Base-by-base conservation (phyloP, 352 stramenopile genomes). In the Pythium oligandrum region DNA sequence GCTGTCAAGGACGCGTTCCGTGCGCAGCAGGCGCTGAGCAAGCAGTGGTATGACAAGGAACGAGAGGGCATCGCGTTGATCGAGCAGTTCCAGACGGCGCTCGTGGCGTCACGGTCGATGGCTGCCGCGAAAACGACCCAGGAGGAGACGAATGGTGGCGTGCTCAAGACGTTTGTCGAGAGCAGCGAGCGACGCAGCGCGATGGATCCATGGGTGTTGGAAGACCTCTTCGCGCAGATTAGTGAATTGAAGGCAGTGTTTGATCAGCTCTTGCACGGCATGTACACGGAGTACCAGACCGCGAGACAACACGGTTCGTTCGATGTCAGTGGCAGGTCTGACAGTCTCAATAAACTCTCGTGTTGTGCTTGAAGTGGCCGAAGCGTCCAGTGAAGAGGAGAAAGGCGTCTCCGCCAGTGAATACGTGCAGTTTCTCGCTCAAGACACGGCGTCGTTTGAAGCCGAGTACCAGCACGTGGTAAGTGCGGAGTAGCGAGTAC, bases 401-500 rank as follows among this genome's bases (percentile, higher is more conserved):
- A 26, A 26, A 26, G 17, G 17, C 17, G 17, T 88, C 45, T 62
- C 68, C 9, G 52, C 69, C 2, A 61, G 78, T 6, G 78, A 93
- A 51, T 93, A 93, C 50, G 53, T 79, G 37, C 76, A 89, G 66
- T 89, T 88, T 57, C 75, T 90, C 31, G 68, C 52, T 37, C 64
- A 84, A 36, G 76, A 93, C 42, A 48, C 89, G 6, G 75, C 76
- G 4, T 72, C 74, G 34, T 88, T 88, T 48, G 83, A 93, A 68
- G 72, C 79, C n/a, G 79, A 90, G 63, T 90, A 72, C 57, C 83
- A 93, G 51, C 80, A 93, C 45, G 72, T 90, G 31, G 82, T 93
- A 68, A 60, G 81, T 68, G 17, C 7, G 17, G 17, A 26, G 17
- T 26, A 26, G 17, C 17, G 17, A 26, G 17, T 26, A 26, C 17